Evolutionary conservation across 83 land plant species (phyloP).

Genomic region (Picea engelmannii): DNA sequence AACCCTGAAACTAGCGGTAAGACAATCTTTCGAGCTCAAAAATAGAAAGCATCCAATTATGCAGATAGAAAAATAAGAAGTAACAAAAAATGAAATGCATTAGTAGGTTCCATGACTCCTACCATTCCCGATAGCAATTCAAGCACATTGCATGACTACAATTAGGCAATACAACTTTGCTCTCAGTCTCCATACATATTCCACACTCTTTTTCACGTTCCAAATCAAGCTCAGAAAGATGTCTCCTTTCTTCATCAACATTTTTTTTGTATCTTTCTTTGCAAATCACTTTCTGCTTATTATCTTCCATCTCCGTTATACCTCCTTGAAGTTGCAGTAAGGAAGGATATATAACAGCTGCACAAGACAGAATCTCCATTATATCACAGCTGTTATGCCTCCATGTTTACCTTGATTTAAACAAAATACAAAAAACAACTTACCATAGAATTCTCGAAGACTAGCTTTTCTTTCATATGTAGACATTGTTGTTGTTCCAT

Average conservation of each 20-base stretch:
- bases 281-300: conserved; percentile 68
- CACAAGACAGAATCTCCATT: conserved; percentile 12
- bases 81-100: not conserved
- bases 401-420: not conserved
- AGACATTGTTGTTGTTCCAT: conserved; percentile 68
- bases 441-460: conserved; percentile 84
- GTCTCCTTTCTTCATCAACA: conserved; percentile 48
- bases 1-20: not conserved
- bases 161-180: conserved; percentile 53
- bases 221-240: conserved; percentile 42
- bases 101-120: not conserved
- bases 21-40: too few relatives aligned
- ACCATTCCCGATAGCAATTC: conserved; percentile 66
- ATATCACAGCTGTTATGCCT: not conserved
- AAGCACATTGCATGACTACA: conserved; percentile 67
- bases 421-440: conserved; percentile 6
- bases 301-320: conserved; percentile 68
- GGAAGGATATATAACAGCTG: conserved; percentile 86
- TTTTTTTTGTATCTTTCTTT: conserved; percentile 68
- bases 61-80: not conserved
- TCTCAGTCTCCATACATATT: conserved; percentile 58
- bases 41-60: too few relatives aligned
- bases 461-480: conserved; percentile 81
- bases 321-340: conserved; percentile 75
- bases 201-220: conserved; percentile 71